A percentile compares a stretch with the other conserved stretches of the same genome.
phyloP scores from a whole-genome alignment of 2,329 filamentous ascomycete species.

The Diaporthe citrichinensis region DNA sequence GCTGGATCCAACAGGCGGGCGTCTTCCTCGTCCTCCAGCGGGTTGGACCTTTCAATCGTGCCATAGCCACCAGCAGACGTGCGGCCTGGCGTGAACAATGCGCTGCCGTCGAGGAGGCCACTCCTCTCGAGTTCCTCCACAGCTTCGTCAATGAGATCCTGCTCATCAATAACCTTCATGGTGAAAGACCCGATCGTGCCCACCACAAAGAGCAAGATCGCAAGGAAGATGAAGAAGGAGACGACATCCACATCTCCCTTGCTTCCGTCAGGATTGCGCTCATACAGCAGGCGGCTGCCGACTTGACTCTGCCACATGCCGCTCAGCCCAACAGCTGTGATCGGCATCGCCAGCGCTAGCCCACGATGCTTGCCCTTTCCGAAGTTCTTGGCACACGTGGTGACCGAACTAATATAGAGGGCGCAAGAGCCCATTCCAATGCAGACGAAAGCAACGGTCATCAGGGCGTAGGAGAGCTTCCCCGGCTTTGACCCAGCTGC shows the following conservation, averaged over 20 bases:
- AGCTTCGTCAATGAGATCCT: constrained; percentile 89
- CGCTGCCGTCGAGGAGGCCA: constrained; percentile 82
- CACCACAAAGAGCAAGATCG: constrained; percentile 76
- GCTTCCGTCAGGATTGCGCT: constrained; percentile 74
- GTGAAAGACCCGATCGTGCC: constrained; percentile 82
- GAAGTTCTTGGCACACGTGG: constrained; percentile 98
- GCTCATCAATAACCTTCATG: constrained; percentile 84
- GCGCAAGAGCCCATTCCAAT: constrained; percentile 87
- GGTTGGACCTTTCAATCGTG: constrained; percentile 61
- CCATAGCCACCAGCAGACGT: constrained; percentile 67
- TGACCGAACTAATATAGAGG: constrained; percentile 93
- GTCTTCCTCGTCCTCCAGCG: constrained; percentile 58
- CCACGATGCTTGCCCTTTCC: constrained; percentile 89
- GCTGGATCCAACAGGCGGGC: constrained; percentile 56
- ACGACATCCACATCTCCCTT: constrained; percentile 80
- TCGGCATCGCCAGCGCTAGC: constrained; percentile 89
- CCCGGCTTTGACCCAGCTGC: constrained; percentile 61
- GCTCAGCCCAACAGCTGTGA: constrained; percentile 92
- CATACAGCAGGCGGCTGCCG: constrained; percentile 82
- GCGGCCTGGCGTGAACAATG: constrained; percentile 73
- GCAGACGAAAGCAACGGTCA: constrained; percentile 87
- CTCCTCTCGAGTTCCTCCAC: constrained; percentile 93
- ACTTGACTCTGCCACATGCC: constrained; percentile 97
- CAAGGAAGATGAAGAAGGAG: constrained; percentile 89
- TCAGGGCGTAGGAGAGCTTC: constrained; percentile 80